Conservation (phyloP, 2,329 filamentous ascomycete species). For the Colletotrichum scovillei region DNA sequence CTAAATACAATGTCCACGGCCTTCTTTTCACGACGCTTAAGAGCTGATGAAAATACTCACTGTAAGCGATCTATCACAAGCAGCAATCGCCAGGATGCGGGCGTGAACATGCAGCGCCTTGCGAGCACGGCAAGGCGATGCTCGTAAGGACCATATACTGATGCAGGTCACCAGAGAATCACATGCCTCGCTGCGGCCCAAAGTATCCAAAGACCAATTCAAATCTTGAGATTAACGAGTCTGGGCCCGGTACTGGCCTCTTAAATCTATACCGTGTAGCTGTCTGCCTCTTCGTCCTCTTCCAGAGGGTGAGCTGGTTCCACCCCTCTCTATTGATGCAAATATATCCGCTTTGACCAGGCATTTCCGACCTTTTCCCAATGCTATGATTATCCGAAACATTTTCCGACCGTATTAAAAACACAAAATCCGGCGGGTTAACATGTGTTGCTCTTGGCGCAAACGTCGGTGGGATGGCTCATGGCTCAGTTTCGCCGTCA, state of each 20-base stretch:
- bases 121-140: not conserved
- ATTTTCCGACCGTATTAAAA: slow-evolving; percentile 14
- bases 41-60: not conserved
- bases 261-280: slow-evolving; percentile 5
- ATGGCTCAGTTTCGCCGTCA: slow-evolving; percentile 37
- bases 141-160: not conserved
- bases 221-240: not conserved
- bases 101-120: not conserved
- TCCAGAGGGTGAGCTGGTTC: not conserved
- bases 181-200: too few species aligned
- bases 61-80: not conserved
- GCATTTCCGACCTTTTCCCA: not conserved
- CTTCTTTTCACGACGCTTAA: not conserved
- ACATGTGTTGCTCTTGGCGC: not conserved
- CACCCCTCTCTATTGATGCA: slow-evolving; percentile 15
- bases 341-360: slow-evolving; percentile 10
- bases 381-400: slow-evolving; percentile 23
- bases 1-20: not conserved
- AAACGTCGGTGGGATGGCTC: not conserved
- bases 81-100: not conserved
- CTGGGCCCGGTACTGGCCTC: not conserved
- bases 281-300: slow-evolving; percentile 1
- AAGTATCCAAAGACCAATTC: not conserved
- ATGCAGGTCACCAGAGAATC: not conserved
- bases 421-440: not conserved